A percentile compares a stretch with the other conserved stretches of the same genome.
phyloP scores from a whole-genome alignment of 176 grass and related monocot genomes.

The Aegilops sharonensis region DNA sequence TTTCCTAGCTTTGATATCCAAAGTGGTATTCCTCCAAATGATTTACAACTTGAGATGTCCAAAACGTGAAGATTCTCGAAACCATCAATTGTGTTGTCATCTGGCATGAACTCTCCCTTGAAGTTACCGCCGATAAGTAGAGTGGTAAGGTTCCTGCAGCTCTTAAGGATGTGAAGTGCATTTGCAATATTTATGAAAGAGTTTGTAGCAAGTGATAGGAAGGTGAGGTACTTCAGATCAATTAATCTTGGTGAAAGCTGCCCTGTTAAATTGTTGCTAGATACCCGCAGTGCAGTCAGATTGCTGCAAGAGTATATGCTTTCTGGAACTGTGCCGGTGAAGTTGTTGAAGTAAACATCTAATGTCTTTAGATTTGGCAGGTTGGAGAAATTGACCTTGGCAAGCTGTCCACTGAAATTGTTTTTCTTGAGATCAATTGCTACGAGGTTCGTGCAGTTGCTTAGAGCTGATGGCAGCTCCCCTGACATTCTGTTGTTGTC shows the following conservation, averaged over 20 bases:
- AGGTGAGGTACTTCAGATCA: no score
- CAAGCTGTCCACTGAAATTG: background rate
- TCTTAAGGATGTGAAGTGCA: background rate
- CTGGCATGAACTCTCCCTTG: background rate
- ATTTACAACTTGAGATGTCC: no score
- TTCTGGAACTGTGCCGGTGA: no score
- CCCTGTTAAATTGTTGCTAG: accelerated
- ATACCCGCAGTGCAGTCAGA: no score
- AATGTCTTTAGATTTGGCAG: no score
- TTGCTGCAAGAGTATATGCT: no score
- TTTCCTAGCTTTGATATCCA: background rate
- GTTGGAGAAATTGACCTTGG: no score
- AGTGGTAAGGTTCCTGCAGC: background rate
- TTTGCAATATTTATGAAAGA: background rate
- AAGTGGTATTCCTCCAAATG: background rate
- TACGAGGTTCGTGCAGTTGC: slow-evolving; percentile 9
- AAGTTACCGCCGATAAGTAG: background rate
- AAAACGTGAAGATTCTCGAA: background rate
- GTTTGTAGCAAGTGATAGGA: background rate
- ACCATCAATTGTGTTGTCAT: background rate
- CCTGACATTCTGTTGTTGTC: slow-evolving; percentile 1
- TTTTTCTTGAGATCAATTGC: background rate
- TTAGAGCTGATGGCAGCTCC: slow-evolving; percentile 7
- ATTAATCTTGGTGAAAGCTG: no score
- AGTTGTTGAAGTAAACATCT: no score